These are phyloP conservation scores for Vinca minor DNA, from an alignment of 257 asterid genomes.

Conservation along the genomic window DNA sequence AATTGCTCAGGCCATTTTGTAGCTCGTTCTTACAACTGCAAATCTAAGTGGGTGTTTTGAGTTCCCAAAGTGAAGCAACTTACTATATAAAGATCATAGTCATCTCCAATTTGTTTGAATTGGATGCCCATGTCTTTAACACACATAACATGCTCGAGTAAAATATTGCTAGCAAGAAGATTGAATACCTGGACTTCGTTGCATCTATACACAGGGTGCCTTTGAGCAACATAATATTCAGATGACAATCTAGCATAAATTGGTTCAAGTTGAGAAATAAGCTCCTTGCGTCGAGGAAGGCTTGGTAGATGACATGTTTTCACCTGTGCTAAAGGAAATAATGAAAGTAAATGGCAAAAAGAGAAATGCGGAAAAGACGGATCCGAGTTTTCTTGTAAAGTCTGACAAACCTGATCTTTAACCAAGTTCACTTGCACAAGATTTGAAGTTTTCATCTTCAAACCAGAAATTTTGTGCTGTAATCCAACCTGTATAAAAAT, in stretches of 20 bases:
- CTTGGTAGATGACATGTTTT: slow-evolving; percentile 53
- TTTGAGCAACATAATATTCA: slow-evolving; percentile 42
- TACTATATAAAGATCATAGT: too few species aligned
- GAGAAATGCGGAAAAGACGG: too few species aligned
- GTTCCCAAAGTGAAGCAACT: not conserved
- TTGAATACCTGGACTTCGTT: slow-evolving; percentile 62
- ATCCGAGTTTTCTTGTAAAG: slow-evolving; percentile 6
- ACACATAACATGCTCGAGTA: slow-evolving; percentile 2
- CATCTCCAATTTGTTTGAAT: not conserved
- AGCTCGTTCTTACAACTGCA: not conserved
- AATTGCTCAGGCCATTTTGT: too few species aligned
- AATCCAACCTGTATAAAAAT: slow-evolving; percentile 62
- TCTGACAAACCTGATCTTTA: slow-evolving; percentile 54
- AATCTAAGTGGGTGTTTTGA: not conserved
- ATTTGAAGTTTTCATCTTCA: slow-evolving; percentile 55
- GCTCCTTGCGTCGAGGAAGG: slow-evolving; percentile 64
- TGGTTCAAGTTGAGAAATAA: slow-evolving; percentile 58
- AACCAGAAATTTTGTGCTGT: slow-evolving; percentile 49
- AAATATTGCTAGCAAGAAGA: not conserved
- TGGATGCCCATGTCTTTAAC: not conserved
- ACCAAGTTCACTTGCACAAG: slow-evolving; percentile 53
- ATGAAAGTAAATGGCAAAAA: slow-evolving; percentile 1
- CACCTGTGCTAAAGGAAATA: slow-evolving; percentile 38
- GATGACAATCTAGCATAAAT: slow-evolving; percentile 47
- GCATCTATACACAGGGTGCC: slow-evolving; percentile 73